These are phyloP conservation scores for Actinomucor elegans DNA, from an alignment of 371 early-diverging fungal genomes.

Conservation along the genomic window DNA sequence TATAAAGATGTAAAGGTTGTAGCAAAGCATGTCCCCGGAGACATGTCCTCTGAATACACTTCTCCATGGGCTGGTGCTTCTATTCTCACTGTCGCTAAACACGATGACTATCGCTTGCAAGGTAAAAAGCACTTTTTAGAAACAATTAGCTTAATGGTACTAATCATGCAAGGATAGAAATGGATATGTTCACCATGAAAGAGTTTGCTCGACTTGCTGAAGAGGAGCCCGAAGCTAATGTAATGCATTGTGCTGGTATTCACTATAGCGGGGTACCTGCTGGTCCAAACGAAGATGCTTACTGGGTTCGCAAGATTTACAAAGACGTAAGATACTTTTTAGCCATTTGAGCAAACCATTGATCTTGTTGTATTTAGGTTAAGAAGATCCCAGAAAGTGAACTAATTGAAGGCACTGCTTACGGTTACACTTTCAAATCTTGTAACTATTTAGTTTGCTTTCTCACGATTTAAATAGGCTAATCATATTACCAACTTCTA, in stretches of 20 bases:
- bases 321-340: slow-evolving; percentile 20
- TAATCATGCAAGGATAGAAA: no score
- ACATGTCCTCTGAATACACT: slow-evolving; percentile 57
- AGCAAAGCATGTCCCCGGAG: slow-evolving; percentile 62
- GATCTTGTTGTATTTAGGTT: no score
- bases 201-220: slow-evolving; percentile 33
- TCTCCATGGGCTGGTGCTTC: slow-evolving; percentile 77
- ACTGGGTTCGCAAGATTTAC: slow-evolving; percentile 37
- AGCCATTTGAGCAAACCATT: no score
- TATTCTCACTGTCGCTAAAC: slow-evolving; percentile 31
- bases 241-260: slow-evolving; percentile 29
- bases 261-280: slow-evolving; percentile 20
- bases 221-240: slow-evolving; percentile 35
- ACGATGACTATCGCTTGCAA: slow-evolving; percentile 30
- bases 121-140: no score
- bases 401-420: slow-evolving; percentile 16
- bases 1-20: slow-evolving; percentile 58
- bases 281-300: slow-evolving; percentile 24
- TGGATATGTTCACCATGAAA: slow-evolving; percentile 32
- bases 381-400: slow-evolving; percentile 20
- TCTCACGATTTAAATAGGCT: not conserved
- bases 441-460: slow-evolving; percentile 34
- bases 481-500: slow-evolving; percentile 1
- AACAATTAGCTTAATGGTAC: no score
- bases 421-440: slow-evolving; percentile 33